These are phyloP conservation scores for Parachlorella kessleri DNA, from an alignment of 139 green algal genomes.

Conservation along the genomic window DNA sequence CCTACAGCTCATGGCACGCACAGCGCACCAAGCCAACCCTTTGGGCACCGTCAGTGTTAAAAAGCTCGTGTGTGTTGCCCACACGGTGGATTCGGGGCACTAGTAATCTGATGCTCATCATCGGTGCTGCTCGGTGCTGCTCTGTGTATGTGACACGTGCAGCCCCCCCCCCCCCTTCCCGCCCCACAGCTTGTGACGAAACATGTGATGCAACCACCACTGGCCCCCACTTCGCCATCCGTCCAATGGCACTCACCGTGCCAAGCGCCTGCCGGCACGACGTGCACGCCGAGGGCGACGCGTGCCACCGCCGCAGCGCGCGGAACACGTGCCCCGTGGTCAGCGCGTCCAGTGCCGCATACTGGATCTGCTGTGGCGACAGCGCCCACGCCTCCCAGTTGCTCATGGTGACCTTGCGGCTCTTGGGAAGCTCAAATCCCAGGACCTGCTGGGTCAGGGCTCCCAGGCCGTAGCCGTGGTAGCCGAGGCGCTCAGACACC, in stretches of 20 bases:
- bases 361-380: conserved; percentile 29
- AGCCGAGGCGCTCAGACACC: conserved; percentile 9
- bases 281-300: conserved; percentile 34
- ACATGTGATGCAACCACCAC: too few relatives aligned
- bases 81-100: not conserved
- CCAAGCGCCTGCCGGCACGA: conserved; percentile 30
- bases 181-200: too few relatives aligned
- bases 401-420: conserved; percentile 23
- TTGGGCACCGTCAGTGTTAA: not conserved
- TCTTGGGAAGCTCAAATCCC: conserved; percentile 24
- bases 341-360: conserved; percentile 44
- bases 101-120: not conserved
- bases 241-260: too few relatives aligned
- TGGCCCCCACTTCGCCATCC: too few relatives aligned
- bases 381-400: conserved; percentile 38
- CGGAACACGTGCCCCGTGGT: conserved; percentile 40
- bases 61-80: conserved; percentile 7
- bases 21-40: not conserved
- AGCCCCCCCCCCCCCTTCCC: too few relatives aligned
- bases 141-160: not conserved
- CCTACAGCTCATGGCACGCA: not conserved
- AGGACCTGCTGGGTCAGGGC: conserved; percentile 33
- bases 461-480: conserved; percentile 34
- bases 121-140: not conserved
- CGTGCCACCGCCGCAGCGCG: conserved; percentile 40